Evolutionary conservation across 306 rosid species (phyloP).

Genomic region (Sphenostylis stenocarpa): DNA sequence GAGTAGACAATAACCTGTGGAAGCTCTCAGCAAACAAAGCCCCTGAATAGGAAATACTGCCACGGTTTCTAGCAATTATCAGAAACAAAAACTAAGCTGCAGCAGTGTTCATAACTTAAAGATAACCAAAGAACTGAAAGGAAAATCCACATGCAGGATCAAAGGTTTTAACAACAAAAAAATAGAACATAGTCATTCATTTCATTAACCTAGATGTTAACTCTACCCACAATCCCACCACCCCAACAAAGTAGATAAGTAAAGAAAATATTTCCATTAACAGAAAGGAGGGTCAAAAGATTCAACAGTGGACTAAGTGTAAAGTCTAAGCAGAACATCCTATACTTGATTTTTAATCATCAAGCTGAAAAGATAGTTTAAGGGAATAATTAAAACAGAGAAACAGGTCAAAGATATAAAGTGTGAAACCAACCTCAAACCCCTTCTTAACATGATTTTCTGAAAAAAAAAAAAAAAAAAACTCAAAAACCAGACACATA

Average conservation of each 20-base stretch:
- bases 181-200: background rate
- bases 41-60: conserved; percentile 36
- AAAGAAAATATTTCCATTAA: background rate
- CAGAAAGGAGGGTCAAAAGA: conserved; percentile 2
- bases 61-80: conserved; percentile 39
- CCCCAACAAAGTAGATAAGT: background rate
- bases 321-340: conserved; percentile 3
- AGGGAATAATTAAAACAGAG: background rate
- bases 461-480: conserved; percentile 18
- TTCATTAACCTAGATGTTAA: background rate
- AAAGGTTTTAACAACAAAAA: background rate
- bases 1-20: conserved; percentile 51
- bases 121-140: conserved; percentile 15
- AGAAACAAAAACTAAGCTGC: conserved; percentile 23
- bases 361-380: background rate
- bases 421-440: conserved; percentile 41
- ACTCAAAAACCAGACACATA: background rate
- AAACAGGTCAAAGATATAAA: conserved; percentile 4
- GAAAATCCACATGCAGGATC: conserved; percentile 16
- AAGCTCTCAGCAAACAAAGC: conserved; percentile 47
- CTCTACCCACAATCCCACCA: background rate
- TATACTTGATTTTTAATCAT: background rate
- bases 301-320: background rate
- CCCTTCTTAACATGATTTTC: conserved; percentile 39
- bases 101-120: background rate